These are phyloP conservation scores for Zymoseptoria ardabiliae DNA, from an alignment of 2,329 filamentous ascomycete species.

Conservation along the genomic window DNA sequence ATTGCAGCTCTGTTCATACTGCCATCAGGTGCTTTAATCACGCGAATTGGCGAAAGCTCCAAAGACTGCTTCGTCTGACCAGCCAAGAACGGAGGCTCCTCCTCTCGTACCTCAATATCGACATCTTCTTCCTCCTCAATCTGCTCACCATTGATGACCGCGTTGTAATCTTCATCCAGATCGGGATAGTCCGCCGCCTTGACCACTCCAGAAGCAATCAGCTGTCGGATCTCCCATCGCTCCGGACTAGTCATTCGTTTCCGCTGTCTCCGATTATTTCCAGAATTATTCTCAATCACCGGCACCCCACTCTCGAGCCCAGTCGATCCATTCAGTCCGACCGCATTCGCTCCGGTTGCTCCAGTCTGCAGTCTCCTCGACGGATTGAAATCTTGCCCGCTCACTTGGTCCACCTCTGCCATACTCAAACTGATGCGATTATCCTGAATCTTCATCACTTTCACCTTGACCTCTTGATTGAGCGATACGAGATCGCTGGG, in stretches of 20 bases:
- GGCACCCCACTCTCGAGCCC: conserved; percentile 44
- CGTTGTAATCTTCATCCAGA: conserved; percentile 87
- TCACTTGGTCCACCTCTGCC: conserved; percentile 92
- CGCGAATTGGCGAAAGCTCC: conserved; percentile 88
- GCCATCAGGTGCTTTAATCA: conserved; percentile 96
- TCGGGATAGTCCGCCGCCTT: conserved; percentile 93
- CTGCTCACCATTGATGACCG: conserved; percentile 75
- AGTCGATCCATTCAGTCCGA: conserved; percentile 62
- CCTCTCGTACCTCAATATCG: conserved; percentile 92
- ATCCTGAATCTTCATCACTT: conserved; percentile 80
- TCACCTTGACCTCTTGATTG: conserved; percentile 83
- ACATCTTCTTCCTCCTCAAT: conserved; percentile 94
- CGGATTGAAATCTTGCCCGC: conserved; percentile 74
- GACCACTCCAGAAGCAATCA: conserved; percentile 90
- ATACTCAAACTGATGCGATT: conserved; percentile 81
- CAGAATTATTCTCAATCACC: conserved; percentile 50
- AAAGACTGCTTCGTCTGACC: conserved; percentile 95
- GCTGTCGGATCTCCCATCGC: conserved; percentile 92
- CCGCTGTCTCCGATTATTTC: conserved; percentile 55
- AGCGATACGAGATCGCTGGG: conserved; percentile 77
- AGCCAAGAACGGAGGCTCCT: conserved; percentile 90
- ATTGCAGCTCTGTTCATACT: conserved; percentile 95
- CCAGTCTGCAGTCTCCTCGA: conserved; percentile 72
- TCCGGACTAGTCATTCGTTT: conserved; percentile 96
- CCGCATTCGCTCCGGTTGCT: conserved; percentile 83